Evolutionary conservation across 2,329 filamentous ascomycete genomes (phyloP).

Genomic region (Harringtonia aguacate): DNA sequence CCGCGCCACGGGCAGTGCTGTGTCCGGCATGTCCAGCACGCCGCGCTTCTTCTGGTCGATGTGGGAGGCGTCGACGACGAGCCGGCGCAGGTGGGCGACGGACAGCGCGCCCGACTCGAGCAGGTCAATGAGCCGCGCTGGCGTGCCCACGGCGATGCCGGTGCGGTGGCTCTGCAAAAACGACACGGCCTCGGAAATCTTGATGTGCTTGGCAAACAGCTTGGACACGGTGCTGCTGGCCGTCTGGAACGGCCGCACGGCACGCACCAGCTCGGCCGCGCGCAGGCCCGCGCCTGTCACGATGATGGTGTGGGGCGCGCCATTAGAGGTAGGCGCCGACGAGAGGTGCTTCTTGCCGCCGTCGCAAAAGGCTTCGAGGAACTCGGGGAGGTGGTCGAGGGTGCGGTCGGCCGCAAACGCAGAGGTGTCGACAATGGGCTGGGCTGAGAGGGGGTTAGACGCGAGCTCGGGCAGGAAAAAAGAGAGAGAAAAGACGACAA

Average conservation of each 20-base stretch:
- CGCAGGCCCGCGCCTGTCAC: slow-evolving; percentile 77
- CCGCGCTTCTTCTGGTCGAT: slow-evolving; percentile 92
- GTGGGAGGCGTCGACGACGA: slow-evolving; percentile 85
- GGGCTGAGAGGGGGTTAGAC: background rate
- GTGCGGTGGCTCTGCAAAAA: slow-evolving; percentile 61
- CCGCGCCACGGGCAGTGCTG: slow-evolving; percentile 66
- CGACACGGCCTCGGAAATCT: slow-evolving; percentile 74
- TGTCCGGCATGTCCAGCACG: slow-evolving; percentile 91
- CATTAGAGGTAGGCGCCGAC: slow-evolving; percentile 52
- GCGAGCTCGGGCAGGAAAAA: background rate
- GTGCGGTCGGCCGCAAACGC: slow-evolving; percentile 51
- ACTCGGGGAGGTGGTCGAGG: slow-evolving; percentile 64
- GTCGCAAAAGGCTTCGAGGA: slow-evolving; percentile 57
- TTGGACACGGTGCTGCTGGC: slow-evolving; percentile 76
- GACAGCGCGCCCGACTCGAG: slow-evolving; percentile 70
- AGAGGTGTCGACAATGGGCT: slow-evolving; percentile 67
- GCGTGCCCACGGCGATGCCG: slow-evolving; percentile 84
- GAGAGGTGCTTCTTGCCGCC: slow-evolving; percentile 30
- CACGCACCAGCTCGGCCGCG: slow-evolving; percentile 72
- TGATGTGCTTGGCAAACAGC: slow-evolving; percentile 97
- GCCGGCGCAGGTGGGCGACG: slow-evolving; percentile 58
- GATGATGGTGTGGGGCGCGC: slow-evolving; percentile 75
- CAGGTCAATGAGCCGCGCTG: slow-evolving; percentile 69
- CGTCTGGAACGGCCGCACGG: slow-evolving; percentile 66
- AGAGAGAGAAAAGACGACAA: background rate